phyloP scores from a whole-genome alignment of 73 alveolate genomes.

The Symbiodinium pilosum region DNA sequence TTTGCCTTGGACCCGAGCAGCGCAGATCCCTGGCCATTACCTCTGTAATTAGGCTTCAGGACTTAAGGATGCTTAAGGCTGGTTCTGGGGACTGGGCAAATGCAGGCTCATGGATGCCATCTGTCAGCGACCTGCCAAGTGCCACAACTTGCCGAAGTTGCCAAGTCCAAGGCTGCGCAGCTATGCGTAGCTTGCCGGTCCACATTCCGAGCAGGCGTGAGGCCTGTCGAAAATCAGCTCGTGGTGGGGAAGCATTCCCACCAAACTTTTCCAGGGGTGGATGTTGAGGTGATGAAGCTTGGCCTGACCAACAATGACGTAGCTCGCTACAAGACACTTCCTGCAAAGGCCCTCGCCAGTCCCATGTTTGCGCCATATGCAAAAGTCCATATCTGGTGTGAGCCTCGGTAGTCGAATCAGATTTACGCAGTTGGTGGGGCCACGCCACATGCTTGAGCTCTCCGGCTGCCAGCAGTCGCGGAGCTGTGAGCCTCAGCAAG shows the following conservation, averaged over 20 bases:
- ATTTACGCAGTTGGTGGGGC: too few relatives aligned
- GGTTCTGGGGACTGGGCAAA: constrained; percentile 13
- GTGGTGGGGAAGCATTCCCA: constrained; percentile 40
- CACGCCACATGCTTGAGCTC: neutral
- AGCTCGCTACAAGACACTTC: neutral
- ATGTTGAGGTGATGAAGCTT: constrained; percentile 23
- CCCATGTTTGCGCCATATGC: constrained; percentile 92
- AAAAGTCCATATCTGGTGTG: constrained; percentile 42
- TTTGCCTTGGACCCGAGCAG: neutral
- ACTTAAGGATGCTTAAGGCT: too few relatives aligned
- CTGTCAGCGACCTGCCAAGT: constrained; percentile 17
- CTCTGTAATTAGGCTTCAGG: neutral
- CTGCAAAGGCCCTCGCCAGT: neutral
- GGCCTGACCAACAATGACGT: constrained; percentile 24
- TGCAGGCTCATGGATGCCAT: constrained; percentile 46
- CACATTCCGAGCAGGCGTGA: too few relatives aligned
- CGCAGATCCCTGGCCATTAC: neutral
- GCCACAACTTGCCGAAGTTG: neutral
- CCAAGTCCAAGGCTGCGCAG: neutral
- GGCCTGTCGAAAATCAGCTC: constrained; percentile 67
- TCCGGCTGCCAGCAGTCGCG: neutral
- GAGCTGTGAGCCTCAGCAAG: neutral
- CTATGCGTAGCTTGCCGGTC: too few relatives aligned
- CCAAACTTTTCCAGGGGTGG: constrained; percentile 39
- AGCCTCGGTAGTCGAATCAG: neutral